A percentile compares a stretch with the other conserved stretches of the same genome.
These are phyloP conservation scores for Podospora didyma DNA, from an alignment of 495 filamentous ascomycete species.

Conservation along the genomic window DNA sequence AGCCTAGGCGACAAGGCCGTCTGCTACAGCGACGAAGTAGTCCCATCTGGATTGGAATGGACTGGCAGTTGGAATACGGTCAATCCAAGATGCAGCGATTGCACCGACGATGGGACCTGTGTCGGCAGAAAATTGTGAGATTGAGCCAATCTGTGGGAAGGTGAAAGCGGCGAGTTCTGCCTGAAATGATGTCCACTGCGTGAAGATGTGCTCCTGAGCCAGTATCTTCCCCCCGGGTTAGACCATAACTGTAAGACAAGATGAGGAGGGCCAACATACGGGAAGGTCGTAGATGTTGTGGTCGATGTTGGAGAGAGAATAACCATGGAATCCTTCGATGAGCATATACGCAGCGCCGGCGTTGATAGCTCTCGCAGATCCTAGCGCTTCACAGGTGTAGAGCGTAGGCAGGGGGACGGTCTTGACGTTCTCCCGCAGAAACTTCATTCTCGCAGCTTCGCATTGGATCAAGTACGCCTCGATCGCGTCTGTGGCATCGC, in stretches of 20 bases:
- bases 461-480: constrained; percentile 22
- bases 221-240: constrained; percentile 10
- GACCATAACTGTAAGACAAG: neutral
- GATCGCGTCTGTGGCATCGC: constrained; percentile 8
- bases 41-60: constrained; percentile 11
- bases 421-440: constrained; percentile 13
- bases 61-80: constrained; percentile 2
- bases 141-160: constrained; percentile 15
- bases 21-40: constrained; percentile 13
- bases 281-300: constrained; percentile 20
- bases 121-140: constrained; percentile 4
- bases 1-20: neutral
- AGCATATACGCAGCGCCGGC: constrained; percentile 29
- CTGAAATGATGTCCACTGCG: constrained; percentile 25
- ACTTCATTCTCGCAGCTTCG: constrained; percentile 25
- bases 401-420: constrained; percentile 13
- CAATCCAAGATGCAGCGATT: constrained; percentile 6
- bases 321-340: constrained; percentile 29
- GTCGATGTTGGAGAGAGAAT: constrained; percentile 20
- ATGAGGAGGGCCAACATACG: constrained; percentile 8
- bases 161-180: constrained; percentile 13
- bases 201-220: constrained; percentile 25
- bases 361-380: constrained; percentile 13
- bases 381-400: constrained; percentile 21
- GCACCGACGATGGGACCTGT: constrained; percentile 9